Evolutionary conservation across 768 basidiomycete genomes (phyloP).

Genomic region (Phallus indusiatus): DNA sequence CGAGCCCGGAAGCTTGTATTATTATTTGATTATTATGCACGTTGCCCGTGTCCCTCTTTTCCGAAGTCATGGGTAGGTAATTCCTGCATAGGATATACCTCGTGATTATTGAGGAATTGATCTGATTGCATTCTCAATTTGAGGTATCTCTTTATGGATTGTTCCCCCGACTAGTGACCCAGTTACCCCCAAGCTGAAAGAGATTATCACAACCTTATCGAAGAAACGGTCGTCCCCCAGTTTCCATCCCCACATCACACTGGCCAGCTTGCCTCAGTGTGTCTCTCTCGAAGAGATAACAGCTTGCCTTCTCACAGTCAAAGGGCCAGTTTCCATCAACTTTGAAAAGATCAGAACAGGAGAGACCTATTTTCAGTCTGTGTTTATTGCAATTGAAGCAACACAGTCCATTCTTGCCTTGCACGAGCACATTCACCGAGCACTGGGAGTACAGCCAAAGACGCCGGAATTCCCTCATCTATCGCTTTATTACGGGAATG

Average conservation of each 20-base stretch:
- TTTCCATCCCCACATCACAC: slow-evolving; percentile 66
- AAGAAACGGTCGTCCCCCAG: slow-evolving; percentile 25
- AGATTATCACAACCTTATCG: slow-evolving; percentile 30
- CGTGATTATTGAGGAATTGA: neutral
- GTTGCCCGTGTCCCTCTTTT: too few relatives aligned
- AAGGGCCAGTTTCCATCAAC: slow-evolving; percentile 28
- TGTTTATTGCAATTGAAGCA: slow-evolving; percentile 44
- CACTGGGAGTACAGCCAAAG: slow-evolving; percentile 28
- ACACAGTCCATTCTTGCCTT: slow-evolving; percentile 37
- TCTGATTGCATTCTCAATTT: neutral
- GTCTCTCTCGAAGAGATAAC: slow-evolving; percentile 19
- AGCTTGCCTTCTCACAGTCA: slow-evolving; percentile 31
- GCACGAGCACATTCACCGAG: slow-evolving; percentile 36
- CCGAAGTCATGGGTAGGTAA: neutral
- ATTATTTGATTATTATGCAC: too few relatives aligned
- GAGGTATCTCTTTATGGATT: slow-evolving; percentile 66
- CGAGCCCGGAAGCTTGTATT: too few relatives aligned
- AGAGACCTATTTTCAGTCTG: slow-evolving; percentile 60
- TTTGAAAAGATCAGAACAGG: slow-evolving; percentile 52
- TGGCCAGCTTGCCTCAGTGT: slow-evolving; percentile 34
- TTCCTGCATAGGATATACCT: neutral
- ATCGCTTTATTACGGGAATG: slow-evolving; percentile 62
- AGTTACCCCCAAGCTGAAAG: slow-evolving; percentile 35
- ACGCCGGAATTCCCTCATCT: slow-evolving; percentile 63
- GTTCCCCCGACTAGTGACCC: slow-evolving; percentile 35